phyloP scores from a whole-genome alignment of 2,329 filamentous ascomycete species.

The Colletotrichum sp. region DNA sequence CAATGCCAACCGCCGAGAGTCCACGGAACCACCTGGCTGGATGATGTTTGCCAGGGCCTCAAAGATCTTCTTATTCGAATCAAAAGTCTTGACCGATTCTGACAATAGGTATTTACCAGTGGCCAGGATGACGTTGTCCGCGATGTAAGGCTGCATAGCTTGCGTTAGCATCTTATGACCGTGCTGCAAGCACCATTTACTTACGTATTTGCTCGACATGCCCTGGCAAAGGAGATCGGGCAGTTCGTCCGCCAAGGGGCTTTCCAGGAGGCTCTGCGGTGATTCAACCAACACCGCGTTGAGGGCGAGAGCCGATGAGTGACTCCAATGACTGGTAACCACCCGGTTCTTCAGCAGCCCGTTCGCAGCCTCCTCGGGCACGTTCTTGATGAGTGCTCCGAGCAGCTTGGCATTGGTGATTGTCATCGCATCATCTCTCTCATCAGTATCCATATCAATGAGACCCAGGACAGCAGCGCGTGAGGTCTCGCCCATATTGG shows the following conservation, averaged over 20 bases:
- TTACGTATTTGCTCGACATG: constrained; percentile 77
- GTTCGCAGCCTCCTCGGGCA: constrained; percentile 73
- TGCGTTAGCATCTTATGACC: constrained; percentile 21
- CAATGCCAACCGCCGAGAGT: constrained; percentile 84
- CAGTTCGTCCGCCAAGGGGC: constrained; percentile 73
- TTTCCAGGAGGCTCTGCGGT: constrained; percentile 70
- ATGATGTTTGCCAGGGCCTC: constrained; percentile 78
- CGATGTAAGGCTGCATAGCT: constrained; percentile 70
- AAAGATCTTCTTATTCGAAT: constrained; percentile 80
- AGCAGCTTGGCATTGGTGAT: constrained; percentile 91
- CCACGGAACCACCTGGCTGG: constrained; percentile 76
- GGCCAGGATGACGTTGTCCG: constrained; percentile 87
- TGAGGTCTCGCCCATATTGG: constrained; percentile 92
- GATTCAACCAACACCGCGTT: constrained; percentile 90
- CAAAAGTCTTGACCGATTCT: constrained; percentile 71
- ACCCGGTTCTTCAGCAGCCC: constrained; percentile 72
- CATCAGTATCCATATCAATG: constrained; percentile 84
- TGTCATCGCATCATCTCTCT: constrained; percentile 77
- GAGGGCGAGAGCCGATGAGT: constrained; percentile 81
- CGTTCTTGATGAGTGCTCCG: constrained; percentile 86
- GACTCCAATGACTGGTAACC: constrained; percentile 76
- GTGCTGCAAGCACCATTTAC: constrained; percentile 33
- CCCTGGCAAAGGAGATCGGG: constrained; percentile 80
- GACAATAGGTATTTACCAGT: constrained; percentile 88
- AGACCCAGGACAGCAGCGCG: constrained; percentile 84